Evolutionary conservation across 805 yeast genomes (phyloP), one percentile per base, ranked within the genome.

Genomic region (Metschnikowia anglica): DNA sequence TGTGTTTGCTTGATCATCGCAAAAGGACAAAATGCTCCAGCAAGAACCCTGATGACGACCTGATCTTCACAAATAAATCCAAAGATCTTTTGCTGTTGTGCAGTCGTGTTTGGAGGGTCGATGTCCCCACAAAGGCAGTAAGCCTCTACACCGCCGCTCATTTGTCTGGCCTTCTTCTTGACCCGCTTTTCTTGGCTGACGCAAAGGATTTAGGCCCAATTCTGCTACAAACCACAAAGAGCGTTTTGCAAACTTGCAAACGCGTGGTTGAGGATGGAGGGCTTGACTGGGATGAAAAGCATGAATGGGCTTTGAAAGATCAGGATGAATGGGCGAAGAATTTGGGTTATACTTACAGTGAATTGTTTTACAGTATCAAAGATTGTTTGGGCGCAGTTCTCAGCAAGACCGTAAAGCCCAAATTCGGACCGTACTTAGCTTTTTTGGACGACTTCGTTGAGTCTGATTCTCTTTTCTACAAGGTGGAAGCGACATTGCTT

Each of bases 61-160:
- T 63, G 18, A 45, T 68, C 5, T 40, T 48, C 24, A 26, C 80
- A 1, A 76, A 75, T 46, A 58, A 68, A 13, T 65, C 77, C 0
- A 57, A 62, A 6, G 69, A 66, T 34, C 58, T 83, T 10, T 52
- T 83, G 3, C 59, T 56, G 1, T 58, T 68, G 12, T 75, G 78
- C 41, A 65, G 78, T 5, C 69, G 65, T 30, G 66, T 76, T 40
- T 85, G 93, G 93, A 65, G 85, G 44, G 59, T 83, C 4, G 74
- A 73, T 45, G 59, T 58, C 5, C 65, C 79, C 0, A 68, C 86
- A 0, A 62, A 76, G 37, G 75, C 80, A 0, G 68, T 75, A 0
- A 51, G 77, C 6, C 46, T 81, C 5, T 77, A 73, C 41, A 73
- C 80, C 4, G 82, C 84, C 1, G 65, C 66, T 10, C 71, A 67